phyloP scores from a whole-genome alignment of 2,329 filamentous ascomycete species.

The Fusarium brevicatenulatum region DNA sequence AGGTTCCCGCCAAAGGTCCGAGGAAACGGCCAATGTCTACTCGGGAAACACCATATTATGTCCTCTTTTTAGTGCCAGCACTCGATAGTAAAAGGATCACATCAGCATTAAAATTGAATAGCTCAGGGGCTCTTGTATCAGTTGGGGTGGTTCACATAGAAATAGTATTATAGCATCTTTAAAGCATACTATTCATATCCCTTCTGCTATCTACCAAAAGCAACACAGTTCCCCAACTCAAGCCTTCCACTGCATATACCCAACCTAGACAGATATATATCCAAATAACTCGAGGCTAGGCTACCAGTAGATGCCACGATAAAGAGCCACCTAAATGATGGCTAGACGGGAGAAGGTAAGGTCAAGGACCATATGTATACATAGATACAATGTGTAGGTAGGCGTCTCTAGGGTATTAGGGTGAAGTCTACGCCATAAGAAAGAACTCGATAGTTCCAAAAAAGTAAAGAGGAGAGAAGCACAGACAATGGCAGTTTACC shows the following conservation, averaged over 20 bases:
- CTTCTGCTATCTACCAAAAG: conserved; percentile 33
- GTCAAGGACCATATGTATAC: not conserved
- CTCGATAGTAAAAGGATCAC: conserved; percentile 70
- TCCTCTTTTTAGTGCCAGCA: conserved; percentile 66
- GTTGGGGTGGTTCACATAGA: conserved; percentile 20
- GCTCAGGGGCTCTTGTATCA: conserved; percentile 23
- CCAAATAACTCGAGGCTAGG: conserved; percentile 76
- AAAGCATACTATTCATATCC: conserved; percentile 31
- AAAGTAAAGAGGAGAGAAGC: not conserved
- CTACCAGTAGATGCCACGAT: conserved; percentile 56
- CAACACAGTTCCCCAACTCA: conserved; percentile 45
- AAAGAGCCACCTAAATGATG: conserved; percentile 3
- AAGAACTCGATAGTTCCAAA: conserved; percentile 1
- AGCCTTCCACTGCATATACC: conserved; percentile 66
- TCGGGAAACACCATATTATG: conserved; percentile 49
- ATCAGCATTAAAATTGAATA: conserved; percentile 64
- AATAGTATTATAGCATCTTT: conserved; percentile 22
- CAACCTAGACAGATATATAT: conserved; percentile 66
- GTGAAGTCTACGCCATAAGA: conserved; percentile 1
- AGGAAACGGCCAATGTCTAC: conserved; percentile 44
- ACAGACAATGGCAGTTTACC: conserved; percentile 11
- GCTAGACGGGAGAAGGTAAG: not conserved
- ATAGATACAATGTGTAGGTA: not conserved
- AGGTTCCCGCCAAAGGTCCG: conserved; percentile 44
- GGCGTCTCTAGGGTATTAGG: not conserved